Evolutionary conservation across 2,329 filamentous ascomycete species (phyloP), one percentile per base, ranked within the genome.

Genomic region (Aphanocladium album): DNA sequence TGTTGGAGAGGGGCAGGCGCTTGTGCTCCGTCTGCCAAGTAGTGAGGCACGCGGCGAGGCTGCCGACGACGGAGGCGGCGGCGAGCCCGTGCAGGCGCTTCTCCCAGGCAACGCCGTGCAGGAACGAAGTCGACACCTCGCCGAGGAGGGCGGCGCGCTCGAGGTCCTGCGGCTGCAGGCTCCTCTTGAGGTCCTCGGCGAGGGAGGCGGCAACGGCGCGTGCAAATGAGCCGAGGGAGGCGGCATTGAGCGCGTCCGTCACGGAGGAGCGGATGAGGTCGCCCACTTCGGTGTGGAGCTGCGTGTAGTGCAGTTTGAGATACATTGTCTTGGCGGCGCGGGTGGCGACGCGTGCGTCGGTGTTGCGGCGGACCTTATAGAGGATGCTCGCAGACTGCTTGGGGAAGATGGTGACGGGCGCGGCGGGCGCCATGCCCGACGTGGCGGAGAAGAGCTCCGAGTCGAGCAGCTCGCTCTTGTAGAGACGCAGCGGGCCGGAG

Each of bases 311-410:
- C 5, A 97, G 80, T 52, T 84, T 84, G 27, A 98, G 79, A 17
- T 88, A 83, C 71, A 93, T 78, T 1, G 76, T 81, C 68, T 76
- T 79, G 43, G 69, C 70, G 1, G 70, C 72, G 62, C 74, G 75
- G 16, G 72, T 69, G 1, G 64, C 68, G 14, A 74, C 66, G 25
- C 66, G 68, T 0, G 71, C 66, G 1, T 66, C 67, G 0, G 66
- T 60, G 61, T 84, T 88, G 45, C 85, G 83, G 0, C 74, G 84
- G 58, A 97, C 89, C 69, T 88, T 91, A 76, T 96, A 96, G 0
- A 93, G 77, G 11, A 96, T 74, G 16, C 88, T 90, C 1, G 90
- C 88, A 0, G 93, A 90, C 67, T 96, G 91, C 64, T 89, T 89
- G 0, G 89, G 85, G 67, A 93, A 96, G 3, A 96, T 82, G 50